Conservation (phyloP, 305 asterid species). For the Petunia hybrid region DNA sequence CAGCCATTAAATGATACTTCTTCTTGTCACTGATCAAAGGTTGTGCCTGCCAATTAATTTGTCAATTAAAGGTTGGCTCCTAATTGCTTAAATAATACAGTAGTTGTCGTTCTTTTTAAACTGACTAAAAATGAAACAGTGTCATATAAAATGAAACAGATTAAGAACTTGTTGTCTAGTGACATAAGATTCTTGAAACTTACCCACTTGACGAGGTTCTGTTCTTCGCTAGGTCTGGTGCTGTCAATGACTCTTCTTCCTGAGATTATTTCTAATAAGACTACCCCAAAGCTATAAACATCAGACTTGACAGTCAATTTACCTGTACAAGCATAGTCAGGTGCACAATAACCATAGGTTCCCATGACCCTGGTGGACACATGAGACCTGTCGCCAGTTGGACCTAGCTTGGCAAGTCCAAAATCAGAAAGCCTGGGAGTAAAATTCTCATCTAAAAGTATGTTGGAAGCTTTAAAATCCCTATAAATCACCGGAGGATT, state of each 20-base stretch:
- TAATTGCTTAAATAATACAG: background rate
- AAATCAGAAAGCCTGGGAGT: slow-evolving; percentile 56
- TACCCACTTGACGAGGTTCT: slow-evolving; percentile 56
- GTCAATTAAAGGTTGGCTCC: background rate
- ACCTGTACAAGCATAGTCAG: slow-evolving; percentile 53
- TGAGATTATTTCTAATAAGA: slow-evolving; percentile 52
- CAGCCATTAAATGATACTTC: slow-evolving; percentile 47
- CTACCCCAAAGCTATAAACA: slow-evolving; percentile 58
- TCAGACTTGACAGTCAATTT: slow-evolving; percentile 50
- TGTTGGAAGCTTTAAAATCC: slow-evolving; percentile 56
- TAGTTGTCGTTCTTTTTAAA: background rate
- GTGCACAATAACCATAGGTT: slow-evolving; percentile 58
- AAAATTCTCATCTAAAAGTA: slow-evolving; percentile 50
- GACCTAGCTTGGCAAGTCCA: slow-evolving; percentile 58
- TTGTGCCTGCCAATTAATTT: slow-evolving; percentile 46
- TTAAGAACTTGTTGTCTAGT: background rate
- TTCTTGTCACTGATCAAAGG: slow-evolving; percentile 53
- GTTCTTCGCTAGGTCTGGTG: slow-evolving; percentile 50
- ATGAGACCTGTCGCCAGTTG: slow-evolving; percentile 48
- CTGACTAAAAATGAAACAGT: background rate
- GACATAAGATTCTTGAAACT: slow-evolving; percentile 13
- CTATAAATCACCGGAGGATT: slow-evolving; percentile 60
- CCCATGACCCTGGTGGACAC: slow-evolving; percentile 56
- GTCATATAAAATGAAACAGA: background rate
- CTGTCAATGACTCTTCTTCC: slow-evolving; percentile 53